Evolutionary conservation across 2,329 filamentous ascomycete genomes (phyloP), one percentile per base, ranked within the genome.

Genomic region (Fulvia fulva): DNA sequence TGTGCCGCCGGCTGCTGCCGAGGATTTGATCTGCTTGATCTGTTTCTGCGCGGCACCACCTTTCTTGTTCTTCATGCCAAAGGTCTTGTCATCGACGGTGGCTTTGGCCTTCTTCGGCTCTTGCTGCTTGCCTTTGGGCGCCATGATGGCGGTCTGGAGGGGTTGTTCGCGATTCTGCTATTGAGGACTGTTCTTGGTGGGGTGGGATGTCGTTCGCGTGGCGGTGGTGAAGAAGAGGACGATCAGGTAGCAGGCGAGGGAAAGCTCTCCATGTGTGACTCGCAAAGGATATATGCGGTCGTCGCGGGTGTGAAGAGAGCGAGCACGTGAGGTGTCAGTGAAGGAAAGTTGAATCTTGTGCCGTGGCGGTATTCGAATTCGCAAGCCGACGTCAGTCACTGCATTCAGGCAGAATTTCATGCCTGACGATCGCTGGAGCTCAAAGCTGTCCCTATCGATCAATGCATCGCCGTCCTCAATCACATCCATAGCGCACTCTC

Each of bases 1-100:
- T n/a, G 83, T 88, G 61, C 91, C 90, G 67, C 88, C 87, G 57
- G 83, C 82, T 66, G 88, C 86, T 53, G 87, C 83, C 69, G 91
- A 88, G 49, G 87, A 83, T 66, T 87, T 79, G 74, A 99, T 84
- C 70, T 91, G 89, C 59, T 89, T 87, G 73, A 99, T 97, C 67
- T 92, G 86, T 77, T 87, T 96, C 78, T 97, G 90, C 56, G 91
- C 93, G 53, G 85, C 87, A 57, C 86, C 88, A 67, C 94, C 94
- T 82, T 97, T 99, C 81, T 99, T 99, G 74, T 99, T 99, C 80
- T 99, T 99, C 94, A 99, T 97, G 69, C 94, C 94, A 82, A 99
- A 99, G 51, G 94, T 96, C 80, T 93, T 94, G 81, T 99, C 94
- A 9, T 67, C 69, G 63, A 94, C 91, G 63, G 91, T 89, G 46